Percentiles rank a stretch among this genome's conserved stretches.
phyloP scores from a whole-genome alignment of 768 basidiomycete genomes.

The Botryobasidium botryosum region DNA sequence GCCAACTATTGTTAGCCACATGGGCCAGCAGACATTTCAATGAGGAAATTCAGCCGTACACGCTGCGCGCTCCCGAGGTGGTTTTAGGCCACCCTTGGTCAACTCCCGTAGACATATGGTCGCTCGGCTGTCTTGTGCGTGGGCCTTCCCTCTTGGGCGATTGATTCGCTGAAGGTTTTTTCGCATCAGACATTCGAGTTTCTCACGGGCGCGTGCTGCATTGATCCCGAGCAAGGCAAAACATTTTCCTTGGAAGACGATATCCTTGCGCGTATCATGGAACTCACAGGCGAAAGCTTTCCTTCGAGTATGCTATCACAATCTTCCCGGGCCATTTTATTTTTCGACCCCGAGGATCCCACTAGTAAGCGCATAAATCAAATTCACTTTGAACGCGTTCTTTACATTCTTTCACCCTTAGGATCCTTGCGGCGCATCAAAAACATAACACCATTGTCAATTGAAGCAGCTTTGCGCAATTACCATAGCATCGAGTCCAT shows the following conservation, averaged over 20 bases:
- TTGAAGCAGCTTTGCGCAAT: too few relatives aligned
- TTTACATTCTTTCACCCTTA: too few relatives aligned
- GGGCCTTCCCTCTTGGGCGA: background rate
- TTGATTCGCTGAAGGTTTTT: background rate
- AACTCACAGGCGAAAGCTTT: background rate
- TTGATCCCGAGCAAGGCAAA: background rate
- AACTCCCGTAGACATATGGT: conserved; percentile 3
- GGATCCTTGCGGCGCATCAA: too few relatives aligned
- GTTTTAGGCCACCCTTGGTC: conserved; percentile 3
- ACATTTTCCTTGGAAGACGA: background rate
- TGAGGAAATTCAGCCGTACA: background rate
- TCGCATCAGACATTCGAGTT: background rate
- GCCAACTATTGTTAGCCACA: conserved; percentile 4
- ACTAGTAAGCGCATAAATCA: too few relatives aligned
- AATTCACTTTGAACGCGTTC: too few relatives aligned
- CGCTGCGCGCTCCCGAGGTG: conserved; percentile 4
- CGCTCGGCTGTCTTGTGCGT: conserved; percentile 7
- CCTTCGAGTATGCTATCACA: background rate
- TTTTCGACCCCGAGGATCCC: too few relatives aligned
- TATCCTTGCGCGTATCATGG: background rate
- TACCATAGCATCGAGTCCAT: too few relatives aligned
- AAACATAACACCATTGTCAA: too few relatives aligned
- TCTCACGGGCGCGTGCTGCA: background rate
- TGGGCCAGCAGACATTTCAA: background rate
- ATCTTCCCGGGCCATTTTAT: too few relatives aligned